Evolutionary conservation across 805 yeast species (phyloP).

Genomic region (Candida quercuum): DNA sequence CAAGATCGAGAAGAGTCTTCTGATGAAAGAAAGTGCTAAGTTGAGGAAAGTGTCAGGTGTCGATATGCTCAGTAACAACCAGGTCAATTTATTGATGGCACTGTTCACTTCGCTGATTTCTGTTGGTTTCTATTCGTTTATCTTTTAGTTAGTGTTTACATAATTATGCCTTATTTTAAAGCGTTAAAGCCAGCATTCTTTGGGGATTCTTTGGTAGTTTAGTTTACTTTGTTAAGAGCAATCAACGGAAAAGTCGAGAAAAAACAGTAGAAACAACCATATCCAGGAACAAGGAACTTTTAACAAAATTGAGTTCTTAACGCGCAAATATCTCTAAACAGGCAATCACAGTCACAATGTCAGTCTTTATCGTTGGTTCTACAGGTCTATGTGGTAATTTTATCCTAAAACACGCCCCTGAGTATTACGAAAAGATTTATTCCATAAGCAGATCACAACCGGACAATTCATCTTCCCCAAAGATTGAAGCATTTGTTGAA

Average conservation of each 20-base stretch:
- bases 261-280: too few relatives aligned
- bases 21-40: slow-evolving; percentile 10
- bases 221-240: too few relatives aligned
- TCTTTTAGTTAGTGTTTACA: slow-evolving; percentile 5
- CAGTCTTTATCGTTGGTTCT: slow-evolving; percentile 50
- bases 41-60: slow-evolving; percentile 28
- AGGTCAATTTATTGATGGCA: slow-evolving; percentile 33
- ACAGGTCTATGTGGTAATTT: slow-evolving; percentile 74
- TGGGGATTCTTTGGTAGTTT: too few relatives aligned
- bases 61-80: slow-evolving; percentile 34
- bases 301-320: too few relatives aligned
- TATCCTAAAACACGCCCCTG: slow-evolving; percentile 39
- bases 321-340: not conserved
- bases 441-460: slow-evolving; percentile 46
- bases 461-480: slow-evolving; percentile 3
- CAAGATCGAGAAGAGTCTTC: slow-evolving; percentile 25
- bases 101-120: slow-evolving; percentile 23
- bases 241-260: too few relatives aligned
- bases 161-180: too few relatives aligned
- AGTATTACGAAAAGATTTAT: slow-evolving; percentile 35
- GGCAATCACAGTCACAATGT: not conserved
- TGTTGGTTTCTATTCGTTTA: slow-evolving; percentile 20
- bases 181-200: too few relatives aligned
- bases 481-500: slow-evolving; percentile 34
- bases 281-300: too few relatives aligned